Evolutionary conservation across 176 grass and related monocot species (phyloP).

Genomic region (Lolium perenne): DNA sequence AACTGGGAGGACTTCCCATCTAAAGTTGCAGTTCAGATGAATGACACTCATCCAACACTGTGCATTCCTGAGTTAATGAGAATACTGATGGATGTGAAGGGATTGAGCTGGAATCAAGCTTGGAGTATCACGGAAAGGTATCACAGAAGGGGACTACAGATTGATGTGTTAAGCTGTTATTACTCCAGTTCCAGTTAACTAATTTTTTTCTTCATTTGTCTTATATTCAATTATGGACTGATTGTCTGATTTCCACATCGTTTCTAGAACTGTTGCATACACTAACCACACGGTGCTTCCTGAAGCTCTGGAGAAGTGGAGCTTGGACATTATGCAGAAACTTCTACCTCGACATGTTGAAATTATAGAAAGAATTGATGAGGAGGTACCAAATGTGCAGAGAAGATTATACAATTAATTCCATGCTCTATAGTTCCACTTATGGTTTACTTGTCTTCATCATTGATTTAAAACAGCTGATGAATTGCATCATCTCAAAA

Average conservation of each 20-base stretch:
- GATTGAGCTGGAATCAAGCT: slow-evolving; percentile 78
- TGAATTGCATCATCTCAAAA: slow-evolving; percentile 73
- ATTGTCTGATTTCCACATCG: slow-evolving; percentile 32
- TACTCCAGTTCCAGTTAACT: not conserved
- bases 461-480: slow-evolving; percentile 63
- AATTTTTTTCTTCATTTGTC: slow-evolving; percentile 30
- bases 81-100: slow-evolving; percentile 94
- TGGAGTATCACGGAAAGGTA: slow-evolving; percentile 98
- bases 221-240: slow-evolving; percentile 30
- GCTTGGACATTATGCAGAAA: slow-evolving; percentile 97
- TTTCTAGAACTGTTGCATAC: slow-evolving; percentile 88
- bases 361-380: slow-evolving; percentile 97
- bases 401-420: slow-evolving; percentile 28
- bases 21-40: slow-evolving; percentile 99
- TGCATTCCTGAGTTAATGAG: slow-evolving; percentile 99
- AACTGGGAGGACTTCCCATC: slow-evolving; percentile 90
- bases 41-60: slow-evolving; percentile 97
- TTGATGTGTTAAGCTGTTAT: slow-evolving; percentile 37
- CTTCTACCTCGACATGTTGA: slow-evolving; percentile 98
- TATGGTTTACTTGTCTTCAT: slow-evolving; percentile 39
- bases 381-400: slow-evolving; percentile 57
- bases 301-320: slow-evolving; percentile 99
- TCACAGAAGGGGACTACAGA: slow-evolving; percentile 2
- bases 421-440: slow-evolving; percentile 29
- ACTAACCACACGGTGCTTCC: slow-evolving; percentile 99